A percentile compares a stretch with the other conserved stretches of the same genome.
These are phyloP conservation scores for Hibiscus mutabilis DNA, from an alignment of 345 rosid genomes.

Conservation along the genomic window DNA sequence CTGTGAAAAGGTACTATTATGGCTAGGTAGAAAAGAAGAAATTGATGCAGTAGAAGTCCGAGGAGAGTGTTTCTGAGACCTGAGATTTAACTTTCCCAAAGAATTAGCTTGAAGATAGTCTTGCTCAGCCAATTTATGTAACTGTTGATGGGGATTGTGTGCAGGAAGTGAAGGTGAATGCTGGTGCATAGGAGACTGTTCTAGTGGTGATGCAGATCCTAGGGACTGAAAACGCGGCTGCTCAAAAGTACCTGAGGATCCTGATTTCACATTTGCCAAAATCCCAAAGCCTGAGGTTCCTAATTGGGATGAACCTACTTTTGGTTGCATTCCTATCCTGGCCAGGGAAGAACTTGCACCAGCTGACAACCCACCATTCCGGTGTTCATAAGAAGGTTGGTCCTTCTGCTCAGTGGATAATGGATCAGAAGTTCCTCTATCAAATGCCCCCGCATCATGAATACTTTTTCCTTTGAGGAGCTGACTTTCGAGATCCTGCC, in stretches of 20 bases:
- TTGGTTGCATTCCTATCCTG: slow-evolving; percentile 39
- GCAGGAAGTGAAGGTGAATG: slow-evolving; percentile 23
- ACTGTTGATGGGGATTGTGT: slow-evolving; percentile 21
- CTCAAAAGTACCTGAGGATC: slow-evolving; percentile 21
- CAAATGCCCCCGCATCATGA: slow-evolving; percentile 34
- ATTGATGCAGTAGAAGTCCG: slow-evolving; percentile 18
- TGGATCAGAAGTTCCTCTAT: slow-evolving; percentile 36
- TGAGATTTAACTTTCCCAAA: slow-evolving; percentile 32
- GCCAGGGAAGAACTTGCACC: slow-evolving; percentile 36
- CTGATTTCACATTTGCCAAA: slow-evolving; percentile 31
- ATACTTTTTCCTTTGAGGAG: slow-evolving; percentile 33
- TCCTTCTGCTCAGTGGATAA: slow-evolving; percentile 55
- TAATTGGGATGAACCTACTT: slow-evolving; percentile 26
- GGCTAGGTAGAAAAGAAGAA: slow-evolving; percentile 26
- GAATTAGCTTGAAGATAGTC: slow-evolving; percentile 31
- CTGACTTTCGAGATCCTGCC: slow-evolving; percentile 59
- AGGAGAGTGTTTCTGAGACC: slow-evolving; percentile 22
- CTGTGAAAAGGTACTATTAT: slow-evolving; percentile 18
- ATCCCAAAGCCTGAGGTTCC: slow-evolving; percentile 35
- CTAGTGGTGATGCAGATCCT: slow-evolving; percentile 35
- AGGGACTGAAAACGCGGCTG: slow-evolving; percentile 38
- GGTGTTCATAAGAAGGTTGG: slow-evolving; percentile 25
- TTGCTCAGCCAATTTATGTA: slow-evolving; percentile 28
- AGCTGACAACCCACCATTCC: slow-evolving; percentile 31
- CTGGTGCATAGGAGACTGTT: slow-evolving; percentile 41